Percentiles rank a stretch among this genome's conserved stretches.
Evolutionary conservation across 2,329 filamentous ascomycete species (phyloP).

Genomic region (Emergomyces orientalis): DNA sequence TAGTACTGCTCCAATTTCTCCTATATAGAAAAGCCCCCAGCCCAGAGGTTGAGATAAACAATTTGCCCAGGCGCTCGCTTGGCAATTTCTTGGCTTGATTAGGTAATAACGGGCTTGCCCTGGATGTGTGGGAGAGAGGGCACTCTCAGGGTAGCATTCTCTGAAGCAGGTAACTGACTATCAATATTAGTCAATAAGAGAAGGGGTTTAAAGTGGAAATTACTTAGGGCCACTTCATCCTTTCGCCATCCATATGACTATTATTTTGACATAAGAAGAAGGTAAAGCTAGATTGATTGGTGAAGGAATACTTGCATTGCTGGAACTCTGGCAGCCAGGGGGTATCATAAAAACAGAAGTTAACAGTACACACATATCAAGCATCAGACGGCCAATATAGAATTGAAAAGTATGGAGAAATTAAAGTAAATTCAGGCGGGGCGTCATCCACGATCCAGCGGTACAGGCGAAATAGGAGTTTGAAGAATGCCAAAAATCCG

Average conservation of each 20-base stretch:
- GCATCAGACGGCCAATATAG: background rate
- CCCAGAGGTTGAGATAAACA: background rate
- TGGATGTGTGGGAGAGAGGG: too few relatives aligned
- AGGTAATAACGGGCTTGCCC: too few relatives aligned
- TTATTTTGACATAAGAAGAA: background rate
- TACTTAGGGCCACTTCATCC: too few relatives aligned
- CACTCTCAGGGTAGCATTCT: too few relatives aligned
- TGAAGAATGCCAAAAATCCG: background rate
- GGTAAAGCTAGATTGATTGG: background rate
- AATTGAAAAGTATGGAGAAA: background rate
- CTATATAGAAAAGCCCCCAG: background rate
- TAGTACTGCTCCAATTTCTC: background rate
- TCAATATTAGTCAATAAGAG: background rate
- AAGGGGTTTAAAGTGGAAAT: background rate
- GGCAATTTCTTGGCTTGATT: background rate
- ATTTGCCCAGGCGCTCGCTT: background rate
- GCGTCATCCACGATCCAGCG: background rate
- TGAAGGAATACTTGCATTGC: background rate
- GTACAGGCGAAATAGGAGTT: background rate
- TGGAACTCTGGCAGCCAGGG: background rate
- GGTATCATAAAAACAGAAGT: background rate
- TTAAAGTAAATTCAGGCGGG: background rate
- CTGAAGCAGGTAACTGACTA: background rate
- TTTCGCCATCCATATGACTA: too few relatives aligned
- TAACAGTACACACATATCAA: background rate